Conservation (phyloP, 129 eudicot species). For the Helianthus tuberosus region DNA sequence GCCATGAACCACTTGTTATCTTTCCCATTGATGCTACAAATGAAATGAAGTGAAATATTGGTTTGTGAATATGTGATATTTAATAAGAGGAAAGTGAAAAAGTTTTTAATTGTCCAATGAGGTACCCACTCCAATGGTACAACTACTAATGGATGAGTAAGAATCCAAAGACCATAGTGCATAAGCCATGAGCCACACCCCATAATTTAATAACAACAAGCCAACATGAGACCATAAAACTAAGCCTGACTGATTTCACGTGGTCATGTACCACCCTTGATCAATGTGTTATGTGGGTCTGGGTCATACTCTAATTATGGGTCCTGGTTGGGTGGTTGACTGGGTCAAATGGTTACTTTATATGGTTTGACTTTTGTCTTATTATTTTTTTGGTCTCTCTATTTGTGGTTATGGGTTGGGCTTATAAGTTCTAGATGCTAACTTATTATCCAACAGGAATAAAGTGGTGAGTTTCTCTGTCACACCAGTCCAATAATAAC, state of each 20-base stretch:
- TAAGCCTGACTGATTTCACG: constrained; percentile 18
- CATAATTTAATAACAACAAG: constrained; percentile 31
- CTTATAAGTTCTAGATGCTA: constrained; percentile 16
- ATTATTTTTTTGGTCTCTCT: constrained; percentile 19
- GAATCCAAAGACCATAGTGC: not conserved
- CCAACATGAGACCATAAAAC: constrained; percentile 24
- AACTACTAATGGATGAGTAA: constrained; percentile 1
- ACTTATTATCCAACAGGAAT: constrained; percentile 10
- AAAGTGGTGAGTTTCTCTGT: constrained; percentile 12
- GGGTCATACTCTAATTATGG: constrained; percentile 2
- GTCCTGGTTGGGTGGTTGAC: constrained; percentile 26
- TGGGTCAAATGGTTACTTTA: constrained; percentile 35
- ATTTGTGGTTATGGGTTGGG: constrained; percentile 24
- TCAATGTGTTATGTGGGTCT: constrained; percentile 14
- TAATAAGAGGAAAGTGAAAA: not conserved
- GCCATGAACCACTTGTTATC: constrained; percentile 65
- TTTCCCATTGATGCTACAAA: constrained; percentile 48
- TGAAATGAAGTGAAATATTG: not conserved
- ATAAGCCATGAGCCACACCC: constrained; percentile 16
- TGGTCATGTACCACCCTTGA: constrained; percentile 11
- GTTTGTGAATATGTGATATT: not conserved
- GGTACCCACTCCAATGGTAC: not conserved
- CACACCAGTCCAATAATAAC: constrained; percentile 9
- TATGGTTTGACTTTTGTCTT: constrained; percentile 25
- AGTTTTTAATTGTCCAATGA: constrained; percentile 21